phyloP scores from a whole-genome alignment of 495 filamentous ascomycete genomes.

The Cladorrhinum samala region DNA sequence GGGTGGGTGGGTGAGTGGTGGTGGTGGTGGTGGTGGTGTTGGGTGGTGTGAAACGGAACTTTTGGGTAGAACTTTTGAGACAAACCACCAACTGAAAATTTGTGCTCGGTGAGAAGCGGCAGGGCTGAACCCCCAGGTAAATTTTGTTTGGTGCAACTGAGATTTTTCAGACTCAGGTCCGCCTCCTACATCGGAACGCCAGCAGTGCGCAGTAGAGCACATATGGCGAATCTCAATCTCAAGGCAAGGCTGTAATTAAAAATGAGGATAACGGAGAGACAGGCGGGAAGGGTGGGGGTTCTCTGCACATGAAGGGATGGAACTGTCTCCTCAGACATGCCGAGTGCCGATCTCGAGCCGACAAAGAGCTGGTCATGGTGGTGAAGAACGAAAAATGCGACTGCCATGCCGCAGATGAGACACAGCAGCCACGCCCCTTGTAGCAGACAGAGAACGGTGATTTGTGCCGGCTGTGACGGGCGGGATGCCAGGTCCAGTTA shows the following conservation, averaged over 20 bases:
- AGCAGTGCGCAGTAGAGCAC: too few relatives aligned
- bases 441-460: too few relatives aligned
- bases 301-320: not conserved
- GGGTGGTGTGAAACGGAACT: not conserved
- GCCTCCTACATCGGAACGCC: too few relatives aligned
- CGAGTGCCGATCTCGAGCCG: constrained; percentile 17
- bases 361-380: constrained; percentile 1
- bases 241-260: too few relatives aligned
- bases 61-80: too few relatives aligned
- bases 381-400: constrained; percentile 3
- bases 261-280: too few relatives aligned
- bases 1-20: not conserved
- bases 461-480: too few relatives aligned
- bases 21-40: not conserved
- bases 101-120: not conserved
- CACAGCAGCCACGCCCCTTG: not conserved
- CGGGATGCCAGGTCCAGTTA: not conserved
- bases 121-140: not conserved
- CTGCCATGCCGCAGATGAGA: constrained; percentile 12
- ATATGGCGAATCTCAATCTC: too few relatives aligned
- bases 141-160: constrained; percentile 3
- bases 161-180: constrained; percentile 3
- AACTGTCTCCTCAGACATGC: constrained; percentile 1
- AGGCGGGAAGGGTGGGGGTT: not conserved
- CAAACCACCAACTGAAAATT: not conserved